Conservation (phyloP, 1,139 yeast species). For the Yamadazyma jaroonii region DNA sequence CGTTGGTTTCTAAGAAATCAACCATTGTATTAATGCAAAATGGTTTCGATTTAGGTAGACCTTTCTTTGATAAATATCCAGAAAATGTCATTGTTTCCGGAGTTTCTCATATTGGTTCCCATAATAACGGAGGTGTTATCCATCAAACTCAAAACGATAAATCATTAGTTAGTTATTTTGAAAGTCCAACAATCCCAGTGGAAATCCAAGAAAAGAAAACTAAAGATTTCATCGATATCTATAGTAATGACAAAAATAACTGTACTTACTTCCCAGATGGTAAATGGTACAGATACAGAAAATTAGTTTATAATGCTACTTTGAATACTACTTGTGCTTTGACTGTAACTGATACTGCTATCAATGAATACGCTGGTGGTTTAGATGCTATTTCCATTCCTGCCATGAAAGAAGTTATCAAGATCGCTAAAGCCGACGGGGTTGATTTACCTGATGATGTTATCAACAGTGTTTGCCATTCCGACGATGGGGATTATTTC, state of each 20-base stretch:
- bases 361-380: constrained; percentile 16
- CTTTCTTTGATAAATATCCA: constrained; percentile 58
- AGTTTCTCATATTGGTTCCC: constrained; percentile 65
- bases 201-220: constrained; percentile 23
- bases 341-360: constrained; percentile 29
- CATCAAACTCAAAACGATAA: constrained; percentile 53
- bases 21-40: constrained; percentile 65
- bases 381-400: constrained; percentile 31
- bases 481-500: constrained; percentile 58
- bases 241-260: constrained; percentile 35
- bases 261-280: constrained; percentile 44
- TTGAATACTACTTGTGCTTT: constrained; percentile 33
- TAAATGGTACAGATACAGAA: constrained; percentile 60
- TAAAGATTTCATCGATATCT: constrained; percentile 45
- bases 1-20: constrained; percentile 39
- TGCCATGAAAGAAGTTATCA: constrained; percentile 63
- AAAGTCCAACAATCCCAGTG: constrained; percentile 13
- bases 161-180: constrained; percentile 53
- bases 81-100: constrained; percentile 62
- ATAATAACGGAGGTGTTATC: constrained; percentile 50
- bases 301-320: constrained; percentile 34
- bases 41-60: constrained; percentile 69
- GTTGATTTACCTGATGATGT: constrained; percentile 7
- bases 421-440: constrained; percentile 65
- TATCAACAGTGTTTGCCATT: constrained; percentile 19